These are phyloP conservation scores for Mollisiaceae sp. DNA, from an alignment of 2,329 filamentous ascomycete species.

Conservation along the genomic window DNA sequence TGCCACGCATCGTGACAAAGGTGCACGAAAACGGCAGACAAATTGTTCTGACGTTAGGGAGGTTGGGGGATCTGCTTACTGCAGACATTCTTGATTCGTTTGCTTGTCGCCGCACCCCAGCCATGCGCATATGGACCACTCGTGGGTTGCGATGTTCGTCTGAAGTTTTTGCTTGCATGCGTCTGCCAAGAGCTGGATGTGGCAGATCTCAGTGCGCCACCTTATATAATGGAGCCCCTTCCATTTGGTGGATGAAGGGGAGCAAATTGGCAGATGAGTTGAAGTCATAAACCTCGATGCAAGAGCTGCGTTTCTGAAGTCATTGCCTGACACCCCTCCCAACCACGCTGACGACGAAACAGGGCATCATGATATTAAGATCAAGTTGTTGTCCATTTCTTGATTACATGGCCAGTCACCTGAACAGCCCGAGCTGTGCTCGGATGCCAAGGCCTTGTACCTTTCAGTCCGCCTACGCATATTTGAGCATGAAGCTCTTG, in stretches of 20 bases:
- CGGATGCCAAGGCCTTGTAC: neutral
- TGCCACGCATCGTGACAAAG: conserved; percentile 5
- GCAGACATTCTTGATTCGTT: neutral
- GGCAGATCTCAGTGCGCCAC: conserved; percentile 2
- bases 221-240: neutral
- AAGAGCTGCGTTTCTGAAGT: neutral
- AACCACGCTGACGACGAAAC: neutral
- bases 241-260: neutral
- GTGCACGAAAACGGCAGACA: conserved; percentile 5
- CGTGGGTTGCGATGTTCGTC: neutral
- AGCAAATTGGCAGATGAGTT: neutral
- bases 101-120: conserved; percentile 2
- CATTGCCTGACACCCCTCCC: neutral
- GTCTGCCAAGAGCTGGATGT: conserved; percentile 5
- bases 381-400: neutral
- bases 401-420: neutral
- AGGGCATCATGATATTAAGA: neutral
- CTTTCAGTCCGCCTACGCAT: neutral
- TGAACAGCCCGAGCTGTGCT: neutral
- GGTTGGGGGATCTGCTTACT: conserved; percentile 3
- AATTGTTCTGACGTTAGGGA: neutral
- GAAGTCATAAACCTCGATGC: neutral
- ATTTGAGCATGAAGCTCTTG: neutral
- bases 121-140: neutral
- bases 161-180: neutral